Base-by-base conservation (phyloP, 2,329 filamentous ascomycete genomes). In the Ascochyta clinopodiicola region DNA sequence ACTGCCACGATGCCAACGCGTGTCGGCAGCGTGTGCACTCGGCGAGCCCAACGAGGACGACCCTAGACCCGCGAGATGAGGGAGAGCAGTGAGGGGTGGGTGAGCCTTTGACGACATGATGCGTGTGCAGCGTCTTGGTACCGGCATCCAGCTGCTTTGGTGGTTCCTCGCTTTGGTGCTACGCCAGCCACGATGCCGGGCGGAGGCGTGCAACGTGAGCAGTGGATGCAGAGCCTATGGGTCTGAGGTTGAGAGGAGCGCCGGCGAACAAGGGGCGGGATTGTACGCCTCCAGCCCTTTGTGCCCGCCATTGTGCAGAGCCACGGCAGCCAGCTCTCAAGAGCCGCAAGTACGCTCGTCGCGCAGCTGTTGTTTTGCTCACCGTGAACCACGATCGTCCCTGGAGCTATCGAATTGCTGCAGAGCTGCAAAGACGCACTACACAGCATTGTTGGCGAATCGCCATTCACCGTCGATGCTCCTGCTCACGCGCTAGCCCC, bases 171-270 rank as follows among this genome's bases (percentile, higher is more conserved):
- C 32, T 48, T 22, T 62, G 57, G 64, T 70, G 63, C 51, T 47
- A 68, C 68, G 51, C 69, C 65, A 69, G 67, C 70, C 66, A 70
- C 66, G 64, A 60, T 56, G 57, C 62, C 49, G 55, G 61, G 42
- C 53, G 56, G 43, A 42, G 44, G 29, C 12, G 62, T 57, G 57
- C 56, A 59, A 55, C 48, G 56, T 44, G 51, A 62, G 55, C 31
- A 52, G 12, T 29, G 27, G 62, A 57, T 50, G 61, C 58, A 57
- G 56, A 60, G 55, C 60, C 42, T 62, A 27, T 51, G 42, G 46
- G 37, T 42, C 36, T 29, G 13, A 19, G 43, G 38, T 40, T 39
- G 25, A 37, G 31, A 17, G 29, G 46, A n/a, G 13, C 39, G 24
- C 38, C 34, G 45, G 44, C 46, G 42, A 34, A 55, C 27, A 55